phyloP scores from a whole-genome alignment of 73 alveolate species.

The Paraurostyla sp. region DNA sequence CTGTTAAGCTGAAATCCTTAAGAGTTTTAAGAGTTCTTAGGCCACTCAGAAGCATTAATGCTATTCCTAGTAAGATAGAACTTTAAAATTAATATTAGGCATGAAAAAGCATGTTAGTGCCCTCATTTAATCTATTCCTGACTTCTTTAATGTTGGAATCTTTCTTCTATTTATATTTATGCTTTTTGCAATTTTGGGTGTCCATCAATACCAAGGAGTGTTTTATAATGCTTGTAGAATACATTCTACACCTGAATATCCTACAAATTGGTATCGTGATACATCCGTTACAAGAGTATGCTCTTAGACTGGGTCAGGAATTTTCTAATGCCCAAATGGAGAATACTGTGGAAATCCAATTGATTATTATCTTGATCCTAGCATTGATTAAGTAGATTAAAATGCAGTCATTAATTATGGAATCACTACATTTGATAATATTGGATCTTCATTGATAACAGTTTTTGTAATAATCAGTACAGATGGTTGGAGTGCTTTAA shows the following conservation, averaged over 20 bases:
- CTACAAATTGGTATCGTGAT: slow-evolving; percentile 46
- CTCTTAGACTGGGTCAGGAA: slow-evolving; percentile 19
- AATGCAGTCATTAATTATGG: slow-evolving; percentile 21
- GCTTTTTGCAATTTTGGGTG: slow-evolving; percentile 67
- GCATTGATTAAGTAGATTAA: neutral
- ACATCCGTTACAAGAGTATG: slow-evolving; percentile 13
- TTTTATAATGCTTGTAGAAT: slow-evolving; percentile 63
- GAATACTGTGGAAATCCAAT: slow-evolving; percentile 58
- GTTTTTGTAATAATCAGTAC: slow-evolving; percentile 38
- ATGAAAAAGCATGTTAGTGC: slow-evolving; percentile 42
- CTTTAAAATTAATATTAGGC: slow-evolving; percentile 52
- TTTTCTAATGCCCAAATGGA: slow-evolving; percentile 25
- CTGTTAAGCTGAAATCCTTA: slow-evolving; percentile 63
- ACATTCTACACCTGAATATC: slow-evolving; percentile 13
- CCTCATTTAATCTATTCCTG: slow-evolving; percentile 55
- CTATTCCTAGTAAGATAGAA: slow-evolving; percentile 55
- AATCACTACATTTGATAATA: slow-evolving; percentile 10
- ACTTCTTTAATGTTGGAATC: slow-evolving; percentile 47
- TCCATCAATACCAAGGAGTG: slow-evolving; percentile 57
- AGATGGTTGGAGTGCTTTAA: slow-evolving; percentile 30
- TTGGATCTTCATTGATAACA: neutral
- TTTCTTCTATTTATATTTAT: slow-evolving; percentile 63
- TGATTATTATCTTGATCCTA: neutral
- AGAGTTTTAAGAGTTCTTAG: slow-evolving; percentile 73
- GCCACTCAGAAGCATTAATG: slow-evolving; percentile 75